Base-by-base conservation (phyloP, 2,329 filamentous ascomycete species). In the Sphaerulina musiva region DNA sequence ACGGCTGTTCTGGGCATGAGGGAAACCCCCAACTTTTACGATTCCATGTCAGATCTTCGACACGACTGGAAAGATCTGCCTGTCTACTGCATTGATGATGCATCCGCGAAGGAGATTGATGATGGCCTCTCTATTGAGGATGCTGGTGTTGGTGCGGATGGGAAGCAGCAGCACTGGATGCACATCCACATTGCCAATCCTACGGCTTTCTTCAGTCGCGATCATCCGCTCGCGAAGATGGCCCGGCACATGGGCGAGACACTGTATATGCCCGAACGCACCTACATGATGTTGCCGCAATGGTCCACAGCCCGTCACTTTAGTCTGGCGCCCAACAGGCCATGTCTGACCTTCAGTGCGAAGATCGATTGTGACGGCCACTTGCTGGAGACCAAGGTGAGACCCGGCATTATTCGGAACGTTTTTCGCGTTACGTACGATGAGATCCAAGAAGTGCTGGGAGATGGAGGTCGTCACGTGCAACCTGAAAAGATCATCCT, bases 171-270 rank as follows among this genome's bases (percentile, higher is more conserved):
- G 60, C 82, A 80, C 64, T 93, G 88, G 88, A 74, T 92, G 31
- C 87, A 90, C 64, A 72, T 89, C 32, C 88, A 93, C 67, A 79
- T 87, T 41, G 88, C 89, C 11, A 89, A 93, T 64, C 87, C 87
- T 7, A 85, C 85, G 2, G 87, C 88, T 4, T 80, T 81, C 55
- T 81, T 93, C 58, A 63, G 73, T 17, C 80, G 81, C 14, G 74
- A 80, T 20, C 81, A 82, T 38, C 71, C 75, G 7, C 69, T 88
- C 6, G 78, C 80, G 34, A 74, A 79, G 56, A 80, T 81, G 63
- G 82, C 87, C 44, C 78, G 83, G 54, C 74, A 82, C 44, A 76
- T 81, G 63, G 73, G 75, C 4, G 70, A 78, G 62, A 79, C 77
- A 0, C 71, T 81, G 6, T 85, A 80, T 57, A 75, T 83, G 32